phyloP scores from a whole-genome alignment of 148 eudicot species.

The Rhododendron henanense region DNA sequence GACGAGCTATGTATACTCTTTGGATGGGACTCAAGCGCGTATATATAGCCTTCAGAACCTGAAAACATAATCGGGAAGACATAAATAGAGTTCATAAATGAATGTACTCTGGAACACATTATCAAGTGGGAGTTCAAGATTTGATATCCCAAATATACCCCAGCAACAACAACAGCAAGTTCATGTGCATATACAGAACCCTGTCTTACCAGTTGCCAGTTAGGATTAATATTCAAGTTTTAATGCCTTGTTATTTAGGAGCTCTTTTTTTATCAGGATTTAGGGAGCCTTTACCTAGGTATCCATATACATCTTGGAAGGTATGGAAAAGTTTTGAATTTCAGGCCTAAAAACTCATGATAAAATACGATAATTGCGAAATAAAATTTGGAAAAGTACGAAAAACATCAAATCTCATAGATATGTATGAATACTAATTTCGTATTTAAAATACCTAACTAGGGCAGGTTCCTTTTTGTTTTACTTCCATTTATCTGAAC shows the following conservation, averaged over 20 bases:
- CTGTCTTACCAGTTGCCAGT: background rate
- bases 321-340: background rate
- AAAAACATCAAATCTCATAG: background rate
- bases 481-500: background rate
- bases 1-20: constrained; percentile 88
- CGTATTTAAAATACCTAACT: background rate
- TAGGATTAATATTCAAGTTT: background rate
- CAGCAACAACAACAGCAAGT: background rate
- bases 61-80: constrained; percentile 15
- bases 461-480: background rate
- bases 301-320: background rate
- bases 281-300: background rate
- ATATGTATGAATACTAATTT: background rate
- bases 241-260: background rate
- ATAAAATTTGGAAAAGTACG: background rate
- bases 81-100: constrained; percentile 9
- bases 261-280: background rate
- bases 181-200: background rate
- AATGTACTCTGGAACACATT: background rate
- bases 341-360: background rate
- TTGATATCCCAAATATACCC: background rate
- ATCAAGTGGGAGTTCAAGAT: background rate
- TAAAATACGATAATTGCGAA: background rate
- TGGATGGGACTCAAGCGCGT: constrained; percentile 79
- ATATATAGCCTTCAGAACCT: constrained; percentile 79